phyloP scores from a whole-genome alignment of 179 eudicot genomes.

The Nepenthes alata region DNA sequence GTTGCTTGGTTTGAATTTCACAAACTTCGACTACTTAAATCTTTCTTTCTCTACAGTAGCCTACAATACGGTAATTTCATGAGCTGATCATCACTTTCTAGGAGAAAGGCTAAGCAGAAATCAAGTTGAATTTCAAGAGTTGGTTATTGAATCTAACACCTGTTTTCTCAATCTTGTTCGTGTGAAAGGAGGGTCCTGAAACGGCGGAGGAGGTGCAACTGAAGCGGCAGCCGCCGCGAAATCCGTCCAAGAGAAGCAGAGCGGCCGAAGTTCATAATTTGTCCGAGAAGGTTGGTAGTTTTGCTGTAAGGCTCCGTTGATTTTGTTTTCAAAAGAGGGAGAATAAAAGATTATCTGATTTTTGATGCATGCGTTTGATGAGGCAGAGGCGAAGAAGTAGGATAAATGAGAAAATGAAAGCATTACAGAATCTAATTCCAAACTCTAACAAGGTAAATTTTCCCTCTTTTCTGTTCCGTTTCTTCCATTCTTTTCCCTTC shows the following conservation, averaged over 20 bases:
- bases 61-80: too few relatives aligned
- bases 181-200: constrained; percentile 42
- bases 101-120: too few relatives aligned
- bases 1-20: too few relatives aligned
- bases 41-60: not conserved
- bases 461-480: not conserved
- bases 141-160: not conserved
- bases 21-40: too few relatives aligned
- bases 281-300: constrained; percentile 56
- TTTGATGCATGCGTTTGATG: not conserved
- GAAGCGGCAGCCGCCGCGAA: constrained; percentile 14
- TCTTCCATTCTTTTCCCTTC: not conserved
- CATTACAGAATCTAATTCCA: constrained; percentile 80
- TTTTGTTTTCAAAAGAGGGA: not conserved
- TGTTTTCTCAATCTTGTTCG: not conserved
- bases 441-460: constrained; percentile 68
- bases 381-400: constrained; percentile 80
- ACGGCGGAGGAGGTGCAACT: constrained; percentile 23
- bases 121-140: not conserved
- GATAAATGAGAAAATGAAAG: constrained; percentile 90
- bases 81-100: too few relatives aligned
- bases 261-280: constrained; percentile 89
- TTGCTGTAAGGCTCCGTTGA: not conserved
- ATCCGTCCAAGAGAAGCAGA: constrained; percentile 58
- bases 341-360: not conserved